Conservation (phyloP, 2,329 filamentous ascomycete genomes). For the Fonsecaea nubica region DNA sequence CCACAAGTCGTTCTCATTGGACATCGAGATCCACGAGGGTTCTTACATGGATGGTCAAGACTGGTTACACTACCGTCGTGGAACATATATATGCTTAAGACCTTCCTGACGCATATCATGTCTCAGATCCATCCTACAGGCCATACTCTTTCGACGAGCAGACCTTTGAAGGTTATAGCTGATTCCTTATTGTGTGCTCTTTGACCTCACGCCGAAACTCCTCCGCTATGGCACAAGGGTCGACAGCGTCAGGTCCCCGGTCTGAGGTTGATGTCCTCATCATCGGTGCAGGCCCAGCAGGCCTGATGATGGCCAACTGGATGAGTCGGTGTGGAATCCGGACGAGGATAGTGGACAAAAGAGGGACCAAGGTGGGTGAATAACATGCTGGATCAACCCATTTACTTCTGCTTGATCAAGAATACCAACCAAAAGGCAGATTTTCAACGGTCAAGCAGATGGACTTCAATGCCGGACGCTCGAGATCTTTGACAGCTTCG, state of each 20-base stretch:
- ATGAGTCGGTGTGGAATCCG: conserved; percentile 57
- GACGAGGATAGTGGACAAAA: conserved; percentile 57
- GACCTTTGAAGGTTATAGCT: not conserved
- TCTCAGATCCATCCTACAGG: not conserved
- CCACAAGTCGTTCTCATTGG: conserved; percentile 5
- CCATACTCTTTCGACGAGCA: no score
- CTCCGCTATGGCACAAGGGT: conserved; percentile 8
- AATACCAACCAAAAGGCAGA: conserved; percentile 14
- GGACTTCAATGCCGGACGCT: conserved; percentile 70
- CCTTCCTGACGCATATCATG: not conserved
- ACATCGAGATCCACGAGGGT: not conserved
- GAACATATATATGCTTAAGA: conserved; percentile 9
- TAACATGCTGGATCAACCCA: not conserved
- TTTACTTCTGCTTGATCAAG: not conserved
- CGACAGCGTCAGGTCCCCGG: not conserved
- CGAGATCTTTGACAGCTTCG: conserved; percentile 77
- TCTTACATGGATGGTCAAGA: not conserved
- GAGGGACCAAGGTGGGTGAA: conserved; percentile 45
- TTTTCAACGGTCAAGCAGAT: conserved; percentile 55
- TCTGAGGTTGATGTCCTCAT: conserved; percentile 56
- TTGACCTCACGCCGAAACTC: not conserved
- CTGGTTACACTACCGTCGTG: not conserved
- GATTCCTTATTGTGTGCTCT: not conserved
- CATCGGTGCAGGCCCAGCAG: conserved; percentile 57
- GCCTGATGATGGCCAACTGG: conserved; percentile 58